Conservation (phyloP, 75 land plant species). For the Cunninghamia lanceolata region DNA sequence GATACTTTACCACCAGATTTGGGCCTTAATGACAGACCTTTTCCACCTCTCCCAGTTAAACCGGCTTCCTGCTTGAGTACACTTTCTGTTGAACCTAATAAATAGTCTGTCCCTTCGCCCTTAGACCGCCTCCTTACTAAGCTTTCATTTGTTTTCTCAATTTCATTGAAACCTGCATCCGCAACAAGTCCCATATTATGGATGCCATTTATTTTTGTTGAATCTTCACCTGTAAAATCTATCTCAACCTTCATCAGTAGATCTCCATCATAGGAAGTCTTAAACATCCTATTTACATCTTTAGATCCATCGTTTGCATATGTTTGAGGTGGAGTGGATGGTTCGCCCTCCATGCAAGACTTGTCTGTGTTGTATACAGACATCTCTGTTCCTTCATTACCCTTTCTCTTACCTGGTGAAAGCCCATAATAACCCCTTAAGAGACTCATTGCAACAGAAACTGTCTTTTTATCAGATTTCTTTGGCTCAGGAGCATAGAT, state of each 20-base stretch:
- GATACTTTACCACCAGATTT: slow-evolving; percentile 20
- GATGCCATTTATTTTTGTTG: not conserved
- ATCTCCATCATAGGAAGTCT: slow-evolving; percentile 25
- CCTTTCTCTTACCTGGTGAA: slow-evolving; percentile 13
- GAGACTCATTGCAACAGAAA: slow-evolving; percentile 62
- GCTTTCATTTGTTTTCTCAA: slow-evolving; percentile 29
- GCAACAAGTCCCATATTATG: not conserved
- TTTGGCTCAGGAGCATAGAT: not conserved
- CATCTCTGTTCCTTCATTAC: slow-evolving; percentile 36
- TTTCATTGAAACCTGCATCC: slow-evolving; percentile 21
- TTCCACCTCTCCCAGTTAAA: slow-evolving; percentile 27
- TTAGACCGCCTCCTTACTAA: slow-evolving; percentile 28
- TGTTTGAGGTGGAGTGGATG: slow-evolving; percentile 11
- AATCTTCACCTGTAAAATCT: not conserved
- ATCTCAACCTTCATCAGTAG: slow-evolving; percentile 8
- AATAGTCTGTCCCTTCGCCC: slow-evolving; percentile 12
- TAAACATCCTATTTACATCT: slow-evolving; percentile 19
- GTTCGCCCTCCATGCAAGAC: slow-evolving; percentile 29
- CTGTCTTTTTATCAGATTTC: slow-evolving; percentile 10
- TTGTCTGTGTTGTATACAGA: slow-evolving; percentile 25
- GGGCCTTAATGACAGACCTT: slow-evolving; percentile 30
- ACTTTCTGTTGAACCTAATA: slow-evolving; percentile 19
- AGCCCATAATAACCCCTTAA: slow-evolving; percentile 62
- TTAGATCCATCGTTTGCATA: slow-evolving; percentile 14
- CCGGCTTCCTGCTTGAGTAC: slow-evolving; percentile 31